Base-by-base conservation (phyloP, 208 protist genomes). In the Leishmania major region DNA sequence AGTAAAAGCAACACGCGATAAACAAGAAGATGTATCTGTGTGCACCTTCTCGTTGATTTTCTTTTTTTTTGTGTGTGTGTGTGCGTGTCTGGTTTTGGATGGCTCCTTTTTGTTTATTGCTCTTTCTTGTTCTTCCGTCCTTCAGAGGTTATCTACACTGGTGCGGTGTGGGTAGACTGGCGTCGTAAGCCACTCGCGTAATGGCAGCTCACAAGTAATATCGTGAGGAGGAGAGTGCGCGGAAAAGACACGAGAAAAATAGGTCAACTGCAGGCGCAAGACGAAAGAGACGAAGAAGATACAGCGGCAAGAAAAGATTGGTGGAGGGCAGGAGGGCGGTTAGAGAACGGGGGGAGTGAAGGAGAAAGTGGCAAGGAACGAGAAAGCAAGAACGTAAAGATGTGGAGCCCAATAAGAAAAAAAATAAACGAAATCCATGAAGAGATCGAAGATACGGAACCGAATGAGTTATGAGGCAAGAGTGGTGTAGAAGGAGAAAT, bases 381-480 rank as follows among this genome's bases (percentile, higher is more conserved):
- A 22, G 19, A 19, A 71, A 19, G 7, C 15, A 71, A 8, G 7
- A 43, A 71, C 35, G 37, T 45, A 43, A 43, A 71, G 66, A 71
- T 35, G 66, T 71, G 66, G 37, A 71, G 28, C 66, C n/a, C 22
- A 71, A n/a, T 64, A 28, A 64, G 59, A 64, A 64, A 43, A 64
- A 8, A 62, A 66, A 66, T 28, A 71, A 71, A 43, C n/a, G 35
- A 71, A 71, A 66, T 66, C n/a, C 60, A 35, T 37, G 45, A 71
- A 45, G 35, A 71, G 37, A 22, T 43, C 2, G 13, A 43, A 15
- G 35, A 35, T 3, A 19, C 66, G 19, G 3, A 28, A 35, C 1
- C 28, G 10, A 64, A 13, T 28, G 59, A 31, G 59, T 31, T 10
- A 64, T 17, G 28, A 15, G 19, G 25, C 59, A n/a, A 64, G 59